These are phyloP conservation scores for Aspergillus candidus DNA, from an alignment of 2,329 filamentous ascomycete species.

Conservation along the genomic window DNA sequence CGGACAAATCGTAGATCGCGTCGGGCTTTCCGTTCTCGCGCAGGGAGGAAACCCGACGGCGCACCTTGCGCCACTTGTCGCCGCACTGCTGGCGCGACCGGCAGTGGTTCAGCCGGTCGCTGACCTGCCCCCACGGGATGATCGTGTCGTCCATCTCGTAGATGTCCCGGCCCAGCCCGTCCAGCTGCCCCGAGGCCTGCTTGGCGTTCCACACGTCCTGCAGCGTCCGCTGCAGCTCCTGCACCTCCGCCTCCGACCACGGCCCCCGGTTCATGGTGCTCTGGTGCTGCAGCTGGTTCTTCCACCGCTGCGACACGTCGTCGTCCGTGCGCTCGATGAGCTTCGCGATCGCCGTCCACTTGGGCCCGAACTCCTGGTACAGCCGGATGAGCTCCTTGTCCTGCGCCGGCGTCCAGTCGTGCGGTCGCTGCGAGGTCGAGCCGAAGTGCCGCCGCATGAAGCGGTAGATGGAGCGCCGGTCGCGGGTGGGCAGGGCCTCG, in stretches of 20 bases:
- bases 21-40: slow-evolving; percentile 19
- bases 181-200: slow-evolving; percentile 7
- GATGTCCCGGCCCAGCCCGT: slow-evolving; percentile 27
- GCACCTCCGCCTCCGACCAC: slow-evolving; percentile 33
- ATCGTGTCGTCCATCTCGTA: slow-evolving; percentile 32
- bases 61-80: slow-evolving; percentile 36
- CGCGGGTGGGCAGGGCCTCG: slow-evolving; percentile 30
- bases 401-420: slow-evolving; percentile 36
- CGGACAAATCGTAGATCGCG: slow-evolving; percentile 21
- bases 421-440: slow-evolving; percentile 30
- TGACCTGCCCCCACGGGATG: slow-evolving; percentile 29
- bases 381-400: slow-evolving; percentile 36
- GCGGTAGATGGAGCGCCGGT: slow-evolving; percentile 34
- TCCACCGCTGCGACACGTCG: slow-evolving; percentile 40
- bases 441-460: slow-evolving; percentile 42
- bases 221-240: slow-evolving; percentile 23
- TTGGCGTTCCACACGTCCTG: slow-evolving; percentile 18
- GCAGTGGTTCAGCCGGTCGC: slow-evolving; percentile 21
- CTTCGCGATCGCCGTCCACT: slow-evolving; percentile 34
- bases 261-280: slow-evolving; percentile 29
- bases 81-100: slow-evolving; percentile 37
- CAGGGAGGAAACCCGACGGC: slow-evolving; percentile 12
- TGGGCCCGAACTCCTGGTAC: slow-evolving; percentile 26
- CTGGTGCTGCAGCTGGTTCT: slow-evolving; percentile 36
- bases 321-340: slow-evolving; percentile 35